These are phyloP conservation scores for Ophiostoma ips DNA, from an alignment of 2,329 filamentous ascomycete genomes.

Conservation along the genomic window DNA sequence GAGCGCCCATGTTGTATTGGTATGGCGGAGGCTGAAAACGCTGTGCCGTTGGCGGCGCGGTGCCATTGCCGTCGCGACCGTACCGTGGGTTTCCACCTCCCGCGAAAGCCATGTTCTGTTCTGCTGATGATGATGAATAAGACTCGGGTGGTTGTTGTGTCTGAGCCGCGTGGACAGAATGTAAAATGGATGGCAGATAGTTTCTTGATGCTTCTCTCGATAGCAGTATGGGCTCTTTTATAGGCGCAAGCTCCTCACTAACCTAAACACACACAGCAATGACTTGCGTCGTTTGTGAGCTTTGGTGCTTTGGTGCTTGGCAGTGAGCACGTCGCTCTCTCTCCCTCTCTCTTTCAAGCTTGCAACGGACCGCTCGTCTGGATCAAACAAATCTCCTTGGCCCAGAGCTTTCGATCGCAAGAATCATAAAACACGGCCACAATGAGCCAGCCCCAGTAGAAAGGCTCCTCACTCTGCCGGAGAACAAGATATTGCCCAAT, in stretches of 20 bases:
- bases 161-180: too few relatives aligned
- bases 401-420: conserved; percentile 29
- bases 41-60: background rate
- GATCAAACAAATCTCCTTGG: conserved; percentile 28
- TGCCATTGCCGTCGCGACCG: conserved; percentile 11
- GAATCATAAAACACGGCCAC: conserved; percentile 34
- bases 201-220: too few relatives aligned
- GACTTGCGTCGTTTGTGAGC: too few relatives aligned
- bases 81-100: conserved; percentile 15
- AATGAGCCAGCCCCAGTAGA: conserved; percentile 32
- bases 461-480: conserved; percentile 14
- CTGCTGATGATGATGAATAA: too few relatives aligned
- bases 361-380: background rate
- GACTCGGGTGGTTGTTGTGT: too few relatives aligned
- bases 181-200: too few relatives aligned
- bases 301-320: too few relatives aligned
- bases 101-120: conserved; percentile 8
- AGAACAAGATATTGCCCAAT: conserved; percentile 28
- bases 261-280: too few relatives aligned
- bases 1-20: background rate
- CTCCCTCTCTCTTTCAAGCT: background rate
- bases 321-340: background rate
- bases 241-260: too few relatives aligned
- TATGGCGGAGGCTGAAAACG: background rate
- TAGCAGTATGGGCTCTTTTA: too few relatives aligned